Conservation (phyloP, 495 filamentous ascomycete species). For the Clohesyomyces aquaticus region DNA sequence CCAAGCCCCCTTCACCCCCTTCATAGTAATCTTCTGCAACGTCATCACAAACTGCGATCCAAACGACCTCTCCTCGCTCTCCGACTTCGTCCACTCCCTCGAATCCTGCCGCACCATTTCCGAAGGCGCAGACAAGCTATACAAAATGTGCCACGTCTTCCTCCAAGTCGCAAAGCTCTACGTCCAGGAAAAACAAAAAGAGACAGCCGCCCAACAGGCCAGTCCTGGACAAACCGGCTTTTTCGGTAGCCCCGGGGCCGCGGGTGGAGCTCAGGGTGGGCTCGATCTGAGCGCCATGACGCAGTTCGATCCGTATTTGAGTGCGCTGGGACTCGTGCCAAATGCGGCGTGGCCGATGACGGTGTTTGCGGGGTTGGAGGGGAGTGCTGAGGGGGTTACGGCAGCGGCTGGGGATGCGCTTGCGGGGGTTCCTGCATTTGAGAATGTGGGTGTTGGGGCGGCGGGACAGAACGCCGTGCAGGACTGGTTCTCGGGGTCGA, state of each 20-base stretch:
- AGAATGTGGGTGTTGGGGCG: not conserved
- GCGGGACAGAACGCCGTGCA: conserved; percentile 47
- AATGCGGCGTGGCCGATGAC: conserved; percentile 27
- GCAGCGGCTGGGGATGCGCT: not conserved
- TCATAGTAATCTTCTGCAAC: conserved; percentile 73
- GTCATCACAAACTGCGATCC: conserved; percentile 55
- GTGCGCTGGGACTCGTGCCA: conserved; percentile 65
- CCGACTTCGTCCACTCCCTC: conserved; percentile 62
- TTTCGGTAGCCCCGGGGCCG: conserved; percentile 20
- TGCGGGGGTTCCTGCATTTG: not conserved
- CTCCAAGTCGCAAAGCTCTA: conserved; percentile 65
- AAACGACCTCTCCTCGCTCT: conserved; percentile 57
- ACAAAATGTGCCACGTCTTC: conserved; percentile 64
- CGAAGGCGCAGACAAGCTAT: conserved; percentile 61
- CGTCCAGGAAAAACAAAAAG: conserved; percentile 60
- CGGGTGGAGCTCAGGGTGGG: conserved; percentile 42
- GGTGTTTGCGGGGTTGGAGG: conserved; percentile 11
- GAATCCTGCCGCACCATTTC: conserved; percentile 56
- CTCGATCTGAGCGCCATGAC: conserved; percentile 56
- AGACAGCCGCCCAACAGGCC: conserved; percentile 40
- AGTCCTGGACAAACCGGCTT: conserved; percentile 16
- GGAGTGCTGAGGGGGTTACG: not conserved
- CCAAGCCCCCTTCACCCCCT: conserved; percentile 68
- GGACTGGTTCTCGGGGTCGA: conserved; percentile 71
- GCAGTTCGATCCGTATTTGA: conserved; percentile 68